Percentiles rank a stretch among this genome's conserved stretches.
Evolutionary conservation across 225 moss, liverwort and hornwort genomes (phyloP).

Genomic region (Pseudisothecium myosuroides): DNA sequence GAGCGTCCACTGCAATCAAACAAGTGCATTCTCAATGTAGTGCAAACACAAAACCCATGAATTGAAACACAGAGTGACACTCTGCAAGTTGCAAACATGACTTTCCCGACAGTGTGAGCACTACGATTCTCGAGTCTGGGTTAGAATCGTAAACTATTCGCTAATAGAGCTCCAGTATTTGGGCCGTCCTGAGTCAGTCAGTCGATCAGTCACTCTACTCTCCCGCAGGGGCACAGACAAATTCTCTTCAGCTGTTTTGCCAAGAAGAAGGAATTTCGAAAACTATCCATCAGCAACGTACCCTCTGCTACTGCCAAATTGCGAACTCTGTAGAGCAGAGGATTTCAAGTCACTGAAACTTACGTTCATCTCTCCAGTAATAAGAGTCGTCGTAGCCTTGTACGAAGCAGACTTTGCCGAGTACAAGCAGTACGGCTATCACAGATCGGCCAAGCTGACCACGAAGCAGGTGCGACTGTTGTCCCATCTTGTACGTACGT

Average conservation of each 20-base stretch:
- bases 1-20: neutral
- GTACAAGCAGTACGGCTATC: neutral
- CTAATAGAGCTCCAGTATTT: neutral
- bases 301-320: neutral
- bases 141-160: neutral
- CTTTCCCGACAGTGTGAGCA: neutral
- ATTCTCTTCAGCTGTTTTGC: neutral
- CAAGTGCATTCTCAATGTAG: neutral
- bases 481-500: neutral
- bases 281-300: neutral
- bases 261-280: neutral
- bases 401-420: neutral
- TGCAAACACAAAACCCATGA: neutral
- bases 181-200: neutral
- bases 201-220: neutral
- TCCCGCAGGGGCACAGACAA: neutral
- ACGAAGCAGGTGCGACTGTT: neutral
- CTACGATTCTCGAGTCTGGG: neutral
- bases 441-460: neutral
- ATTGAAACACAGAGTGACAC: neutral
- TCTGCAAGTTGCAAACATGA: neutral
- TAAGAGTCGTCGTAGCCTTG: fast-evolving
- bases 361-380: fast-evolving
- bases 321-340: neutral
- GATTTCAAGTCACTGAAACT: neutral